phyloP scores from a whole-genome alignment of 2,329 filamentous ascomycete species.

The Colletotrichum salicis region DNA sequence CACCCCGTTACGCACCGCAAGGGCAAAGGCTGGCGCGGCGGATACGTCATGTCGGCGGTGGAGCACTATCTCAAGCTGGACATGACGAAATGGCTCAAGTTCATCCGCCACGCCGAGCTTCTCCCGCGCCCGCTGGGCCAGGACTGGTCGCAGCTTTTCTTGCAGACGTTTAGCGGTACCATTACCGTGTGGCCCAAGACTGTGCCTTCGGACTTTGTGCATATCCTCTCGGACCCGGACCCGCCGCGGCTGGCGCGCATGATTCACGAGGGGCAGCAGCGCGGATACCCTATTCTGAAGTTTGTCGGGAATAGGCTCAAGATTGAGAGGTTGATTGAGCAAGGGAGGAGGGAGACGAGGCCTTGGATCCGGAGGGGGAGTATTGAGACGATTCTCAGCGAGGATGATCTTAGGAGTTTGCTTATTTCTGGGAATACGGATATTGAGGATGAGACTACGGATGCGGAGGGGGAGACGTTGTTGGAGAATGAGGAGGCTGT shows the following conservation, averaged over 20 bases:
- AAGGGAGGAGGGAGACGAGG: slow-evolving; percentile 65
- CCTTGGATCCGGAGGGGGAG: slow-evolving; percentile 60
- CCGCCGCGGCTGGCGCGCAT: slow-evolving; percentile 81
- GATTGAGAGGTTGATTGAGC: slow-evolving; percentile 77
- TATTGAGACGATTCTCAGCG: slow-evolving; percentile 69
- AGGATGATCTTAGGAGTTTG: slow-evolving; percentile 67
- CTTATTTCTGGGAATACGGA: slow-evolving; percentile 44
- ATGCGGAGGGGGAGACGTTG: slow-evolving; percentile 43
- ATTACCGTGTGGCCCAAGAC: slow-evolving; percentile 96
- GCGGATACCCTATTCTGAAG: slow-evolving; percentile 88
- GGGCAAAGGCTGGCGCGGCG: slow-evolving; percentile 94
- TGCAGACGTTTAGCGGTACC: slow-evolving; percentile 93
- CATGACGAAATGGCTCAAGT: slow-evolving; percentile 96
- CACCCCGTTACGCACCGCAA: slow-evolving; percentile 93
- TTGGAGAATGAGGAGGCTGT: slow-evolving; percentile 42
- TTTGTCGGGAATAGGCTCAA: slow-evolving; percentile 90
- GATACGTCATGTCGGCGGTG: slow-evolving; percentile 89
- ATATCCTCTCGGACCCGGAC: slow-evolving; percentile 87
- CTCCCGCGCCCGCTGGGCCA: slow-evolving; percentile 90
- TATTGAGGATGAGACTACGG: slow-evolving; percentile 35
- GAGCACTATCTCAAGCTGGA: slow-evolving; percentile 98
- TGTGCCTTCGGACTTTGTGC: slow-evolving; percentile 80
- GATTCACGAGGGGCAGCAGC: slow-evolving; percentile 90
- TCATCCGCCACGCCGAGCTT: slow-evolving; percentile 90
- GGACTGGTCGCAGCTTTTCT: slow-evolving; percentile 96